These are phyloP conservation scores for Oryza nivara DNA, from an alignment of 176 grass and related monocot genomes.

Conservation along the genomic window DNA sequence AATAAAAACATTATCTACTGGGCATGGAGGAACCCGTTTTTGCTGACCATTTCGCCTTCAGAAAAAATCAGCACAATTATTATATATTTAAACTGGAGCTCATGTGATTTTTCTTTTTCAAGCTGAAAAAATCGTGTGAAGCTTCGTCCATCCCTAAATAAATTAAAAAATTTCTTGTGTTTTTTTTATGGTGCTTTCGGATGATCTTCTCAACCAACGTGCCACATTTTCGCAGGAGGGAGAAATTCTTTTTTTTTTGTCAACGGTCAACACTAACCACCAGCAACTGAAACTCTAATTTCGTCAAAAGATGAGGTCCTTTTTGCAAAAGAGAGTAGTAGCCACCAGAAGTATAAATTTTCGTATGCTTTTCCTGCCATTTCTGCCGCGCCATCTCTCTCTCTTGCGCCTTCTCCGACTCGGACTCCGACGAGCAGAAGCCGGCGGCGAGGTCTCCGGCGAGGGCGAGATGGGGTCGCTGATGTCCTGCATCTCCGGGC, in stretches of 20 bases:
- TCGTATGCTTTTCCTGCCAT: conserved; percentile 47
- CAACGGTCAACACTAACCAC: not conserved
- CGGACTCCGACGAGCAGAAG: not conserved
- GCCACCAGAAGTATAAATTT: conserved; percentile 51
- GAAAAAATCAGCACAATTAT: not conserved
- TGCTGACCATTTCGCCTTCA: not conserved
- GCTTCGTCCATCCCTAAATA: not conserved
- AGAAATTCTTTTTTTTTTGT: not conserved
- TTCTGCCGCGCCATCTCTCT: conserved; percentile 45
- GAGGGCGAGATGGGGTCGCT: conserved; percentile 58
- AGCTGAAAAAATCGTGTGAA: not conserved
- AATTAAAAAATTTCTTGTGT: not conserved
- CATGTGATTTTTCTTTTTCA: not conserved
- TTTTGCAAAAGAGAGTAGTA: not conserved
- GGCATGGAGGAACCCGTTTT: not conserved
- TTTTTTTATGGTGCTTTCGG: not conserved
- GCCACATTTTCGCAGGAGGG: not conserved
- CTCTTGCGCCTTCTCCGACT: not conserved
- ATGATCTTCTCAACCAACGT: not conserved
- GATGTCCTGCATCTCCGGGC: conserved; percentile 68
- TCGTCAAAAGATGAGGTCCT: not conserved
- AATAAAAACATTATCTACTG: not conserved
- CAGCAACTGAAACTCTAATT: not conserved
- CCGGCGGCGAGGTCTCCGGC: not conserved
- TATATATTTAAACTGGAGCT: not conserved